A percentile compares a stretch with the other conserved stretches of the same genome.
Conservation (phyloP, 2,329 filamentous ascomycete genomes). For the Trichophyton schoenleinii region DNA sequence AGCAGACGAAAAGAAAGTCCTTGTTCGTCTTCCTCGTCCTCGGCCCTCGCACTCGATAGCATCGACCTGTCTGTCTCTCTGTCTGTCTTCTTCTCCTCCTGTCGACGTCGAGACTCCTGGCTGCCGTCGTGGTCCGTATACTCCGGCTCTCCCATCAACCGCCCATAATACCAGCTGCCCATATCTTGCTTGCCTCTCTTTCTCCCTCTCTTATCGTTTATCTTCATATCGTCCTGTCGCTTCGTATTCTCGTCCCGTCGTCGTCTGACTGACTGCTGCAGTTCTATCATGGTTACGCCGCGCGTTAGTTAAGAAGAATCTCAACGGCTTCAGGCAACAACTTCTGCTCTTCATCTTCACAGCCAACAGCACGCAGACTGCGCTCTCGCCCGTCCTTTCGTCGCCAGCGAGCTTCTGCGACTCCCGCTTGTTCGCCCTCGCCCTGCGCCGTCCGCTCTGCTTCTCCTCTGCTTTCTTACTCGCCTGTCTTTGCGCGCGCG, state of each 20-base stretch:
- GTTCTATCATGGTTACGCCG: not conserved
- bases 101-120: not conserved
- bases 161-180: no score
- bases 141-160: not conserved
- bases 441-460: no score
- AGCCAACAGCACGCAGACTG: not conserved
- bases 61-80: not conserved
- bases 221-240: not conserved
- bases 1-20: not conserved
- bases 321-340: not conserved
- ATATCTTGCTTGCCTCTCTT: not conserved
- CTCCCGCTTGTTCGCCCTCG: not conserved
- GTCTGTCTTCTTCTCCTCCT: not conserved
- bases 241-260: not conserved
- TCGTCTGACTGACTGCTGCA: not conserved
- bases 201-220: not conserved
- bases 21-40: not conserved
- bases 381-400: not conserved
- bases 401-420: not conserved
- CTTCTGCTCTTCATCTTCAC: not conserved
- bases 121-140: not conserved
- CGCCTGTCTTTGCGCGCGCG: not conserved
- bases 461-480: no score
- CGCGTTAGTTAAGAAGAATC: not conserved
- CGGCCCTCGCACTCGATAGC: not conserved